Evolutionary conservation across 176 grass and related monocot species (phyloP), one percentile per base, ranked within the genome.

Genomic region (Musa troglodytarum): DNA sequence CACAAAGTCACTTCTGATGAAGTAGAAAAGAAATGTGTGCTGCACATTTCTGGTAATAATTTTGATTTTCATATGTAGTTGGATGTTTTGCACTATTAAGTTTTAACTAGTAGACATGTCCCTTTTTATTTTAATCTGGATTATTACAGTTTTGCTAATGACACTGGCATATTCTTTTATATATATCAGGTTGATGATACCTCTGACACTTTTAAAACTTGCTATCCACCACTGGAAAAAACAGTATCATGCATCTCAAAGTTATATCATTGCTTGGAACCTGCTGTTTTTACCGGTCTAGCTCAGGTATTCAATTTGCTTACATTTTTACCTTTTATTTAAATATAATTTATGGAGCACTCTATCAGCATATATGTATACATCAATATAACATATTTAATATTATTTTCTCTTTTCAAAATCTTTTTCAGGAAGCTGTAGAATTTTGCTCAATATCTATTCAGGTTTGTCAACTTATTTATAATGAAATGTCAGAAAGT

Each of bases 151-250:
- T 53, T 74, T 50, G 83, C 76, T 11, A 65, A 17, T 82, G 24
- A 81, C 65, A 71, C 3, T 63, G 19, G 20, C n/a, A 4, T 26
- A 43, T 2, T 10, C 22, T 65, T 65, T 26, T 16, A 20, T 50
- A 67, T 59, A 80, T 69, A 78, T 72, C 87, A 96, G 95, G 86
- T 77, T 57, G 81, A 69, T 75, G 90, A 91, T 54, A 94, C 82
- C 62, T 86, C 85, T 5, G 88, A 92, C 79, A 84, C 88, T 84
- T 87, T 85, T 82, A 84, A 84, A 53, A 99, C 82, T 68, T 99
- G 95, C 84, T 99, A 94, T 80, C 87, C 82, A 69, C 90, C 90
- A 81, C 77, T 99, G 90, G 95, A 99, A 72, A 99, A 99, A 89
- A 99, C 95, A 74, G 88, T 94, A 59, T 94, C 95, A 43, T 99